phyloP scores from a whole-genome alignment of 139 green algal species.

The Chlamydomonas eustigma region DNA sequence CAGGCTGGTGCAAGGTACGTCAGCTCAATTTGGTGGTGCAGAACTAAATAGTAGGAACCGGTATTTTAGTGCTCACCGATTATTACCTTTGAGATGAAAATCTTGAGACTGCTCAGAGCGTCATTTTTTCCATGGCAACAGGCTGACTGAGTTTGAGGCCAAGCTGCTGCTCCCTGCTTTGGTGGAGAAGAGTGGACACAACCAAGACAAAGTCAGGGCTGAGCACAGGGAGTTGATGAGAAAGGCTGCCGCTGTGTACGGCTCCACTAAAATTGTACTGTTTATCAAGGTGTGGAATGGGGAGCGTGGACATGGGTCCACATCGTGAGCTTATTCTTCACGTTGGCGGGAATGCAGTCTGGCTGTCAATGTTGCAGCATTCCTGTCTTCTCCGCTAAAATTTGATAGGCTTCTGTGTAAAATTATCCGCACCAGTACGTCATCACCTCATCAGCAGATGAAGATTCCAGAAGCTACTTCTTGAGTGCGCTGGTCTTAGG shows the following conservation, averaged over 20 bases:
- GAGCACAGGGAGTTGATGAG: slow-evolving; percentile 75
- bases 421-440: too few relatives aligned
- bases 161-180: slow-evolving; percentile 82
- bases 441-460: too few relatives aligned
- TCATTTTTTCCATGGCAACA: not conserved
- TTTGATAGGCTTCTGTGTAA: too few relatives aligned
- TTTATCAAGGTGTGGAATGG: slow-evolving; percentile 41
- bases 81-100: not conserved
- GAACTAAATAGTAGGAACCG: too few relatives aligned
- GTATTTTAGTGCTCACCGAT: not conserved
- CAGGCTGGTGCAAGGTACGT: slow-evolving; percentile 27
- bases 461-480: too few relatives aligned
- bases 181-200: slow-evolving; percentile 91
- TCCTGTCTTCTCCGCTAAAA: too few relatives aligned
- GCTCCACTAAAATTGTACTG: slow-evolving; percentile 18
- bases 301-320: too few relatives aligned
- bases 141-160: slow-evolving; percentile 83
- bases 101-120: slow-evolving; percentile 1
- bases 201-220: slow-evolving; percentile 52
- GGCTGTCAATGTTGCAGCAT: too few relatives aligned
- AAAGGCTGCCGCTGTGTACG: slow-evolving; percentile 36
- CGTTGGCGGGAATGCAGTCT: too few relatives aligned
- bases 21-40: too few relatives aligned
- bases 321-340: too few relatives aligned
- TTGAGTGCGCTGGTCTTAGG: too few relatives aligned